Percentiles rank a stretch among this genome's conserved stretches.
Evolutionary conservation across 1,284 basidiomycete genomes (phyloP).

Genomic region (Inonotus hispidus): DNA sequence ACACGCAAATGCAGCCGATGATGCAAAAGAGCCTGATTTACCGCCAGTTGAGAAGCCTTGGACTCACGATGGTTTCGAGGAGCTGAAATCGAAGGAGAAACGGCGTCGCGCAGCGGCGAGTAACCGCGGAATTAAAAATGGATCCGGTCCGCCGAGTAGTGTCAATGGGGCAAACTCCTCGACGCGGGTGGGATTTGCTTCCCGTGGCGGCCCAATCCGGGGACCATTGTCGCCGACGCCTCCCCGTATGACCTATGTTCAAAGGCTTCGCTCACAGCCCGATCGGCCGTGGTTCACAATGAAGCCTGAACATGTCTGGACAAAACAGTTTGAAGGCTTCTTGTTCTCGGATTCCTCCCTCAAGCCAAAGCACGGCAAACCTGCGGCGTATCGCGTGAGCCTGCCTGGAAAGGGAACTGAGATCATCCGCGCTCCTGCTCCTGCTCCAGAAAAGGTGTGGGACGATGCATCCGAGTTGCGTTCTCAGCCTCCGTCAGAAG

Average conservation of each 20-base stretch:
- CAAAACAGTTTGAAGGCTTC: conserved; percentile 69
- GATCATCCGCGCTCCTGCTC: conserved; percentile 21
- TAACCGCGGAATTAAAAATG: conserved; percentile 26
- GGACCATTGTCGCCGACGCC: conserved; percentile 37
- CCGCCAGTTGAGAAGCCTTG: conserved; percentile 63
- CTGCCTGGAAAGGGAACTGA: conserved; percentile 42
- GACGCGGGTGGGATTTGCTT: conserved; percentile 25
- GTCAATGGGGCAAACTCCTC: conserved; percentile 25
- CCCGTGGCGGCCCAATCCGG: conserved; percentile 35
- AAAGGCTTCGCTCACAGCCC: conserved; percentile 24
- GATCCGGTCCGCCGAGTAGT: conserved; percentile 25
- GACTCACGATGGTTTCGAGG: conserved; percentile 81
- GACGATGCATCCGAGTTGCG: conserved; percentile 21
- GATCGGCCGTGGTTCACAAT: conserved; percentile 60
- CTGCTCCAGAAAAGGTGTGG: conserved; percentile 9
- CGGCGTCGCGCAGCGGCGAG: conserved; percentile 34
- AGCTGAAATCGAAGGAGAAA: conserved; percentile 71
- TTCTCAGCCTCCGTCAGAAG: conserved; percentile 17
- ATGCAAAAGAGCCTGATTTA: conserved; percentile 22
- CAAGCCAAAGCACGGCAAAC: conserved; percentile 51
- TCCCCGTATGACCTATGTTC: conserved; percentile 27
- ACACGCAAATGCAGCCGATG: conserved; percentile 12
- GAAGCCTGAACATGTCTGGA: conserved; percentile 76
- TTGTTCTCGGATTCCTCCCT: conserved; percentile 56
- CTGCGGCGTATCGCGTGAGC: conserved; percentile 51